Conservation (phyloP, 306 rosid genomes). For the Ammopiptanthus mongolicus region DNA sequence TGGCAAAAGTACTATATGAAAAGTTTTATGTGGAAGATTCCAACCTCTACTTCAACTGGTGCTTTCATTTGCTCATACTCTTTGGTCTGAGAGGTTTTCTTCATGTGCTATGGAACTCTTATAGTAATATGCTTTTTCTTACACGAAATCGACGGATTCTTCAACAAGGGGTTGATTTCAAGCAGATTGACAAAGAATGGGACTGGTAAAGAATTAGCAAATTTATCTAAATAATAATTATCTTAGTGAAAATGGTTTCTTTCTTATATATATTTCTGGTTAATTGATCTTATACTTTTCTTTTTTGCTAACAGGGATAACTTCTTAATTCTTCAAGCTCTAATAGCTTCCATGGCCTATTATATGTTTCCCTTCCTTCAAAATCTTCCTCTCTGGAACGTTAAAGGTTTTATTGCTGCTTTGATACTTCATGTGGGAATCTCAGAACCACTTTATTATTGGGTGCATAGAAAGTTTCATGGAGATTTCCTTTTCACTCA, state of each 20-base stretch:
- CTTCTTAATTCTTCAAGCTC: constrained; percentile 65
- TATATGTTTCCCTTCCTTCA: constrained; percentile 46
- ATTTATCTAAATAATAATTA: not conserved
- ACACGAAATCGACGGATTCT: constrained; percentile 55
- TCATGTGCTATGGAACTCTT: constrained; percentile 48
- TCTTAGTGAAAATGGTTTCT: not conserved
- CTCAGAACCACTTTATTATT: constrained; percentile 81
- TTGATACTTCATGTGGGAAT: constrained; percentile 61
- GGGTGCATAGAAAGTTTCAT: constrained; percentile 62
- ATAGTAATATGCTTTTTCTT: constrained; percentile 59
- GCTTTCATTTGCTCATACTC: constrained; percentile 52
- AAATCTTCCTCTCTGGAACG: constrained; percentile 56
- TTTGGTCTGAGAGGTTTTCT: constrained; percentile 39
- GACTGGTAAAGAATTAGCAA: constrained; percentile 44
- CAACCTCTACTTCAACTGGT: constrained; percentile 37
- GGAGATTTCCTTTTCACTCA: constrained; percentile 37
- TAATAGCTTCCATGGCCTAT: constrained; percentile 40
- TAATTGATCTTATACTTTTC: not conserved
- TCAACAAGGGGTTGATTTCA: constrained; percentile 71
- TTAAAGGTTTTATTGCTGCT: constrained; percentile 45
- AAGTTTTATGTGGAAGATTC: constrained; percentile 32
- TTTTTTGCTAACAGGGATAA: constrained; percentile 54
- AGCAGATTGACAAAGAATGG: constrained; percentile 67
- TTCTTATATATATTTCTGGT: too few species aligned
- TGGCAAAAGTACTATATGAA: constrained; percentile 46